Evolutionary conservation across 768 basidiomycete species (phyloP).

Genomic region (Mycena latifolia): DNA sequence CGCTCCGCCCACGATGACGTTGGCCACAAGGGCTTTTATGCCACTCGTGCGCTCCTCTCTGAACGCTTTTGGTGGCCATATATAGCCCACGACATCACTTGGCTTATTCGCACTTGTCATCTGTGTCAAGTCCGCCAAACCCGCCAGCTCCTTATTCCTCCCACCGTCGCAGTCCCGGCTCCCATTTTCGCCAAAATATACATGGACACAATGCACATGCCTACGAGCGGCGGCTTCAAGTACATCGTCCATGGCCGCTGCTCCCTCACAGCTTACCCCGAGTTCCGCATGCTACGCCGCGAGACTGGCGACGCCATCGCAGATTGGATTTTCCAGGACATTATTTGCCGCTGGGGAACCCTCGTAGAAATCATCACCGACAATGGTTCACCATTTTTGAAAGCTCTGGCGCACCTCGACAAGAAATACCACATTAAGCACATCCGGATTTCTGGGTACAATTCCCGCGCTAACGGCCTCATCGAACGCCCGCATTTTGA

Average conservation of each 20-base stretch:
- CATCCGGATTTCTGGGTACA: no score
- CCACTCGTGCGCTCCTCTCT: slow-evolving; percentile 33
- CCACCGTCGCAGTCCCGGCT: slow-evolving; percentile 35
- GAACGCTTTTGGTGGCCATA: slow-evolving; percentile 45
- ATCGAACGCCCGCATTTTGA: slow-evolving; percentile 25
- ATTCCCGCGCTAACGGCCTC: not conserved
- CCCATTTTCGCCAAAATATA: slow-evolving; percentile 15
- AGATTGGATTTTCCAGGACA: slow-evolving; percentile 37
- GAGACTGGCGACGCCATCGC: slow-evolving; percentile 30
- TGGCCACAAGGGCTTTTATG: slow-evolving; percentile 44
- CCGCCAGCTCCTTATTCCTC: slow-evolving; percentile 41
- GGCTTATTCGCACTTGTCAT: slow-evolving; percentile 38
- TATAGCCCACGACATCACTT: slow-evolving; percentile 30
- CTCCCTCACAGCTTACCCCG: slow-evolving; percentile 7
- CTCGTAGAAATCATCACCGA: slow-evolving; percentile 36
- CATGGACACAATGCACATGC: slow-evolving; percentile 35
- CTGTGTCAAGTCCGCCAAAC: slow-evolving; percentile 45
- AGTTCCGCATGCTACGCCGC: slow-evolving; percentile 1
- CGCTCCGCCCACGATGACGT: slow-evolving; percentile 36
- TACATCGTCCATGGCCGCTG: slow-evolving; percentile 23
- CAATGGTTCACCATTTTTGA: slow-evolving; percentile 37
- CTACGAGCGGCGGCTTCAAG: slow-evolving; percentile 4
- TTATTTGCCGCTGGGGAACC: slow-evolving; percentile 35
- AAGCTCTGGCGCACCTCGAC: slow-evolving; percentile 23
- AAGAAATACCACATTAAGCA: not conserved